Conservation (phyloP, 306 rosid genomes). For the Ochetophila trinervis region DNA sequence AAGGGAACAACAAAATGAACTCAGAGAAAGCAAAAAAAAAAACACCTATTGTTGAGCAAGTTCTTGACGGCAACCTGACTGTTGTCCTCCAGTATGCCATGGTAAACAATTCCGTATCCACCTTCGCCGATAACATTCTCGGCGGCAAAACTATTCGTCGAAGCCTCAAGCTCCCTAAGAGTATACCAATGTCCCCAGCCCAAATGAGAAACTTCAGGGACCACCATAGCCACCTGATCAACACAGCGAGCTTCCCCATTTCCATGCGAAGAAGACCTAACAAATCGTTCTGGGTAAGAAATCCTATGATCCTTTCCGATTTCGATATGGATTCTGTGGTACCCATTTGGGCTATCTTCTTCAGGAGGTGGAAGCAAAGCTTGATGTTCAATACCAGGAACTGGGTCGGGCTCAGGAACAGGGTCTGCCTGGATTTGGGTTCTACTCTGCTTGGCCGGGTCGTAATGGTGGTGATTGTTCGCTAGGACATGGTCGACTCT, state of each 20-base stretch:
- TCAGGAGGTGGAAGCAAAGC: constrained; percentile 45
- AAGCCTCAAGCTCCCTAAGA: constrained; percentile 79
- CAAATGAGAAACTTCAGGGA: constrained; percentile 89
- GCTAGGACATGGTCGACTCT: constrained; percentile 33
- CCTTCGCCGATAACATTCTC: constrained; percentile 88
- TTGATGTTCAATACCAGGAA: constrained; percentile 34
- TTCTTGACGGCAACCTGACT: constrained; percentile 72
- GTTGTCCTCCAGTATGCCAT: constrained; percentile 62
- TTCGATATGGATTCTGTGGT: constrained; percentile 57
- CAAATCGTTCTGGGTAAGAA: constrained; percentile 57
- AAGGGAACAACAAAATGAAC: background rate
- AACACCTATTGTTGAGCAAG: constrained; percentile 76
- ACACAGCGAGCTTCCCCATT: constrained; percentile 46
- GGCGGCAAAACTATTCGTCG: constrained; percentile 57
- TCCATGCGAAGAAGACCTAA: constrained; percentile 49
- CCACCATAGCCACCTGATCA: constrained; percentile 54
- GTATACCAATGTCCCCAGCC: constrained; percentile 98
- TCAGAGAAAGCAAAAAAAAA: background rate
- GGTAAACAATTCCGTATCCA: constrained; percentile 87
- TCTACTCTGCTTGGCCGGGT: constrained; percentile 16
- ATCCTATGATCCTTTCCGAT: constrained; percentile 78
- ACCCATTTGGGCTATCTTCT: constrained; percentile 44
- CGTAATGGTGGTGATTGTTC: constrained; percentile 12
- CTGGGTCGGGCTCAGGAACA: constrained; percentile 44
- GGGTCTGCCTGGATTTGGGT: constrained; percentile 39